phyloP scores from a whole-genome alignment of 371 early-diverging fungal genomes.

The Syncephalastrum racemosum region DNA sequence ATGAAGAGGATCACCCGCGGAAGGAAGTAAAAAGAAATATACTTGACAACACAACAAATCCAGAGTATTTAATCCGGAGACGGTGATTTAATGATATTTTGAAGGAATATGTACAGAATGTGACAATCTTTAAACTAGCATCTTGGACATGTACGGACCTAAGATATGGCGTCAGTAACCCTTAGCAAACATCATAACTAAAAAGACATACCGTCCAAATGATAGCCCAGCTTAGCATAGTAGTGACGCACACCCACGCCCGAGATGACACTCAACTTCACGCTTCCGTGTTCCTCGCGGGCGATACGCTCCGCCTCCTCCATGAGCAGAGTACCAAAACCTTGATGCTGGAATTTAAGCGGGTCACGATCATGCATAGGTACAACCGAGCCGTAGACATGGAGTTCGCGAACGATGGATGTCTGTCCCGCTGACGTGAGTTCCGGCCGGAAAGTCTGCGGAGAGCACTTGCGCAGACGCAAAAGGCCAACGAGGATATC shows the following conservation, averaged over 20 bases:
- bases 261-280: slow-evolving; percentile 97
- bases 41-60: no score
- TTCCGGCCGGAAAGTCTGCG: slow-evolving; percentile 93
- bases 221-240: slow-evolving; percentile 98
- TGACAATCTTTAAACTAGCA: slow-evolving; percentile 47
- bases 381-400: slow-evolving; percentile 99
- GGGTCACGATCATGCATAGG: slow-evolving; percentile 97
- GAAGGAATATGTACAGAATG: slow-evolving; percentile 5
- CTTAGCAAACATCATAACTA: background rate
- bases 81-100: slow-evolving; percentile 1
- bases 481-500: slow-evolving; percentile 99
- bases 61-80: no score
- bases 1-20: no score
- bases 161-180: slow-evolving; percentile 1
- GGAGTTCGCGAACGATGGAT: slow-evolving; percentile 98
- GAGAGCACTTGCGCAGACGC: slow-evolving; percentile 95
- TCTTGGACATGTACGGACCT: slow-evolving; percentile 96
- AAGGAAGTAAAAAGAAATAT: no score
- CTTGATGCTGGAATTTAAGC: slow-evolving; percentile 99
- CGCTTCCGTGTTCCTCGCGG: slow-evolving; percentile 96
- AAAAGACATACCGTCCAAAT: slow-evolving; percentile 80
- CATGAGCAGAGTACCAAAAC: slow-evolving; percentile 98
- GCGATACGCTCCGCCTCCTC: slow-evolving; percentile 99
- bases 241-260: slow-evolving; percentile 99
- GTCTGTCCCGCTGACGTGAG: slow-evolving; percentile 74